phyloP scores from a whole-genome alignment of 1,284 basidiomycete species.

The Boletus mariae region DNA sequence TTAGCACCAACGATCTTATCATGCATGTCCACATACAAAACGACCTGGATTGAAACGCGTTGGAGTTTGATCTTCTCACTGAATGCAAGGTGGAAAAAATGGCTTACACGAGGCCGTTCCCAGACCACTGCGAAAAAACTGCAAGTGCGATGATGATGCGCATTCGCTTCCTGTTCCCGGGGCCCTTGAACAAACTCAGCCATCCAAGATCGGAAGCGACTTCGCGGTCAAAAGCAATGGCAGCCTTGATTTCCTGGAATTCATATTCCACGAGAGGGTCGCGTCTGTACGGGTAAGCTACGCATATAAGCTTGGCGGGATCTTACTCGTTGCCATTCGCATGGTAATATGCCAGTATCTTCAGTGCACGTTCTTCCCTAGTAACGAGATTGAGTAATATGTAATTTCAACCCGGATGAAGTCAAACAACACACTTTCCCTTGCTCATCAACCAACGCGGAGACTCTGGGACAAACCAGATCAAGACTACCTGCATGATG shows the following conservation, averaged over 20 bases:
- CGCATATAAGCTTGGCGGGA: not conserved
- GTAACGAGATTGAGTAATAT: not conserved
- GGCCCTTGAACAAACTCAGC: conserved; percentile 51
- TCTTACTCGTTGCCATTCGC: conserved; percentile 56
- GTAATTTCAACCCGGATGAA: not conserved
- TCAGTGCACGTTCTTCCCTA: conserved; percentile 52
- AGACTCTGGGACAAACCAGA: conserved; percentile 65
- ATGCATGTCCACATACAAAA: not conserved
- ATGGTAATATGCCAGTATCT: conserved; percentile 68
- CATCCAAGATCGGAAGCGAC: conserved; percentile 56
- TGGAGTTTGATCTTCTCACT: not conserved
- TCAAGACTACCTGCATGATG: conserved; percentile 52
- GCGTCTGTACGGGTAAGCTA: conserved; percentile 32
- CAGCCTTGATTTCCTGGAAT: conserved; percentile 71
- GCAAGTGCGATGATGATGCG: conserved; percentile 64
- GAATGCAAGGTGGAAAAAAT: not conserved
- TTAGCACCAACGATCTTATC: not conserved
- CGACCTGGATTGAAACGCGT: not conserved
- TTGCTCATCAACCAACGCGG: conserved; percentile 67
- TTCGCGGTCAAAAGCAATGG: conserved; percentile 57
- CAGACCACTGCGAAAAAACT: conserved; percentile 73
- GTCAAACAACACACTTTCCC: conserved; percentile 33
- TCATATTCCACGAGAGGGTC: conserved; percentile 71
- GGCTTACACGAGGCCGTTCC: conserved; percentile 75
- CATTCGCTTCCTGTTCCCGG: conserved; percentile 65